Evolutionary conservation across 2,329 filamentous ascomycete genomes (phyloP), one percentile per base, ranked within the genome.

Genomic region (Tolypocladium tundrense): DNA sequence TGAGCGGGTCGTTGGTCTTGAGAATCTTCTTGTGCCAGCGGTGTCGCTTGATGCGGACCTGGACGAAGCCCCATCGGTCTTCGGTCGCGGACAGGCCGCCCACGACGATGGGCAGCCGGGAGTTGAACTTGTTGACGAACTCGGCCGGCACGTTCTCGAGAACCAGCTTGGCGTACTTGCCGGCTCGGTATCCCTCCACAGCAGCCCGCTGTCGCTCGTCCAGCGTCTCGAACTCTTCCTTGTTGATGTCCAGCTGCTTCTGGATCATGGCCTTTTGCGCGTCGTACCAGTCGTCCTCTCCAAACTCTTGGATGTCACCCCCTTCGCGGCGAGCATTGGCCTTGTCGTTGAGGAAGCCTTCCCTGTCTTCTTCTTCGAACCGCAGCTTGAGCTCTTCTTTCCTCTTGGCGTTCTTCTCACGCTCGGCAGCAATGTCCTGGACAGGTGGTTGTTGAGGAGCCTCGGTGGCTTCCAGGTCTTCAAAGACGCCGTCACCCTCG

Each of bases 11-110:
- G 70, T 96, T 96, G 40, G 91, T 97, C 79, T 99, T 99, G 64
- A 99, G 80, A 65, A 97, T 97, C 79, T 94, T 96, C 83, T 97
- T 97, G 77, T 99, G 94, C 95, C 95, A 99, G 64, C 94, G 83
- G 72, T 99, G 94, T 57, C 91, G 84, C 82, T 99, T 99, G 78
- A 99, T 96, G 55, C 95, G 86, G 59, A 97, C 87, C 73, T 99
- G 94, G 10, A 97, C 87, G 69, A 89, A 97, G 10, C 94, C 95
- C 70, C 96, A 97, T 55, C 95, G 86, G 72, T 97, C 92, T 73
- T 99, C 94, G 0, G 93, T 97, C 9, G 94, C 83, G 13, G 91
- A 88, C 43, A 99, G 80, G n/a, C 94, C 95, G 55, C 94, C 94
- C 39, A 97, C 81, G 55, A 99, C 84, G 60, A 99, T 80, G 21